Base-by-base conservation (phyloP, 352 stramenopile species). In the Pythium aristosporum region DNA sequence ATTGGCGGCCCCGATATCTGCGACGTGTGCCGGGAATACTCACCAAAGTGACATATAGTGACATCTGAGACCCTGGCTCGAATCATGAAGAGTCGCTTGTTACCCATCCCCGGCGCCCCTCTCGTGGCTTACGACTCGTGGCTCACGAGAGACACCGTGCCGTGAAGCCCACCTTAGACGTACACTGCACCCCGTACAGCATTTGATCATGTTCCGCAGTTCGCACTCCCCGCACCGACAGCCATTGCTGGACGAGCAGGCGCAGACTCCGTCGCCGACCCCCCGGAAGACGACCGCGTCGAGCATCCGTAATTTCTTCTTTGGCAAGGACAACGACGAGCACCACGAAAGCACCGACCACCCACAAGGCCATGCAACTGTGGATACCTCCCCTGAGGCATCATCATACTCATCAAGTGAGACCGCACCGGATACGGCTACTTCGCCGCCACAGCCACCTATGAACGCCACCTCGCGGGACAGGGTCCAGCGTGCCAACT, bases 401-500 rank as follows among this genome's bases (percentile, higher is more conserved):
- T 30, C 21, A 25, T 34, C 46, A 12, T 25, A 51, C n/a, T 21
- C 46, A 12, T 51, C 46, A 20, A 51, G 30, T 34, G 30, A 51
- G 23, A 46, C 42, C 55, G 5, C 41, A 28, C 18, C 10, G 1
- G 37, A 36, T 21, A 11, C 20, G 20, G 58, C 34, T 37, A 9
- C 50, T 3, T 12, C 59, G 3, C 5, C 46, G 16, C 21, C 42
- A 30, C 25, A 2, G 30, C 16, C 15, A 8, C 25, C 41, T 9
- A 59, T 39, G 20, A 57, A 57, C 32, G 32, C 5, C 41, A 66
- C 53, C 50, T 50, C 28, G 9, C 59, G 59, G 9, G 59, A 66
- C 49, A 66, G 49, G 12, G 59, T 66, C 50, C 59, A 66, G 32
- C 59, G 59, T 16, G 28, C 59, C 18, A 53, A 59, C 39, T 66